Percentiles rank a stretch among this genome's conserved stretches.
Evolutionary conservation across 192 early-diverging fungal species (phyloP).

Genomic region (Dissophora globulifera): DNA sequence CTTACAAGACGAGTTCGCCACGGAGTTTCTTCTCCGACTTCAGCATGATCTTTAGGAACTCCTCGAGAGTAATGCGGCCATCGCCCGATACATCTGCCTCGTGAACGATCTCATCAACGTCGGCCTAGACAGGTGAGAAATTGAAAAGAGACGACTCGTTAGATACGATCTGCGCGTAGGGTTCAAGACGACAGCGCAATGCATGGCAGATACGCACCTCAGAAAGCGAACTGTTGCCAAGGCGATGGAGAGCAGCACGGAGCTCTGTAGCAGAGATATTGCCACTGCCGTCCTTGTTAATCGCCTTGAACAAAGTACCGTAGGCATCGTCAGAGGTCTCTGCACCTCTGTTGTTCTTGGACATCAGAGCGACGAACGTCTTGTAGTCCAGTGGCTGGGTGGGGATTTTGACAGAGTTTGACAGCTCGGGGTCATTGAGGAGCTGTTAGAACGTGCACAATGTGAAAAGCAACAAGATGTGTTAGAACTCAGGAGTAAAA

Average conservation of each 20-base stretch:
- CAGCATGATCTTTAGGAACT: conserved; percentile 88
- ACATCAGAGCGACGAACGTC: conserved; percentile 42
- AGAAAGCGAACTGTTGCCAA: conserved; percentile 49
- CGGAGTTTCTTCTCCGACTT: conserved; percentile 57
- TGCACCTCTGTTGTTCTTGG: conserved; percentile 46
- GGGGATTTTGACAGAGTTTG: conserved; percentile 37
- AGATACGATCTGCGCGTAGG: no score
- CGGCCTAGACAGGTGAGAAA: no score
- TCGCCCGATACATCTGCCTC: conserved; percentile 90
- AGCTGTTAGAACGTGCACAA: no score
- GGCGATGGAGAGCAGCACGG: conserved; percentile 44
- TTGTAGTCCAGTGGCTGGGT: conserved; percentile 55
- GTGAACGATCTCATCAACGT: conserved; percentile 68
- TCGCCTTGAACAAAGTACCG: conserved; percentile 29
- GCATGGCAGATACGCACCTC: no score
- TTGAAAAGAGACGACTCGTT: no score
- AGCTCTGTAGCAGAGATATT: conserved; percentile 48
- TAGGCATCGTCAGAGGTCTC: conserved; percentile 50
- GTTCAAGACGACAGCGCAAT: no score
- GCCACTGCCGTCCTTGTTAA: conserved; percentile 52
- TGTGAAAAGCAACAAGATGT: no score
- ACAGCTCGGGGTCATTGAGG: conserved; percentile 42
- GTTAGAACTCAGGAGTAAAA: no score
- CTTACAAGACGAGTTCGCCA: conserved; percentile 51
- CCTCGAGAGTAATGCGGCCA: conserved; percentile 89